Base-by-base conservation (phyloP, 129 eudicot species). In the Arctium lappa region DNA sequence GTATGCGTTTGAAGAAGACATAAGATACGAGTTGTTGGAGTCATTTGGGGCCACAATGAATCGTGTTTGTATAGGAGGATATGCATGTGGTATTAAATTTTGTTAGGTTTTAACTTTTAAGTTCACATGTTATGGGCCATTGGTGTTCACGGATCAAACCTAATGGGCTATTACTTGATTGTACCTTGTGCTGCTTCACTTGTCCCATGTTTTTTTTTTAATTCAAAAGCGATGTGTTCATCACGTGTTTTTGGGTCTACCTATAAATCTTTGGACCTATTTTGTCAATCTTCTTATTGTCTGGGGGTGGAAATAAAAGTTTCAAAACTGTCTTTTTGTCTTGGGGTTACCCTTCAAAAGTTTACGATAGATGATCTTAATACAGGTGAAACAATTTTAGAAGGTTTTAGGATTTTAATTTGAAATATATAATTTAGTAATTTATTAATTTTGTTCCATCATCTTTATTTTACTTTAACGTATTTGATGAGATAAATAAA, bases 41-140 rank as follows among this genome's bases (percentile, higher is more conserved):
- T 42, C 32, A 79, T 46, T 30, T 13, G 76, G 75, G 83, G 76
- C 76, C 75, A 16, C 74, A 69, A 9, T 46, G 77, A 46, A 10
- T 69, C 50, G 27, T 77, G 33, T 77, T 9, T 56, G 65, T 9
- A 36, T 34, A 62, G 16, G n/a, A 62, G 44, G 32, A 79, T 46
- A 69, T 30, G 6, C 76, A 79, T 79, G 82, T 79, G 76, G 16
- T 63, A 79, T 42, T 69, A 9, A 44, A 44, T 31, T 27, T 69
- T 70, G 13, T 60, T 60, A 60, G 68, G 8, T 44, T 69, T 32
- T 44, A 32, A 69, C 4, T 44, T 69, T 32, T 44, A 32, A 69
- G 34, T 69, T 79, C 83, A 79, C 77, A 70, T 79, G 77, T 69
- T 50, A 70, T 69, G 83, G 83, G 65, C 63, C 74, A 78, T 53